These are phyloP conservation scores for Leccinum subgranulosum DNA, from an alignment of 768 basidiomycete genomes.

Conservation along the genomic window DNA sequence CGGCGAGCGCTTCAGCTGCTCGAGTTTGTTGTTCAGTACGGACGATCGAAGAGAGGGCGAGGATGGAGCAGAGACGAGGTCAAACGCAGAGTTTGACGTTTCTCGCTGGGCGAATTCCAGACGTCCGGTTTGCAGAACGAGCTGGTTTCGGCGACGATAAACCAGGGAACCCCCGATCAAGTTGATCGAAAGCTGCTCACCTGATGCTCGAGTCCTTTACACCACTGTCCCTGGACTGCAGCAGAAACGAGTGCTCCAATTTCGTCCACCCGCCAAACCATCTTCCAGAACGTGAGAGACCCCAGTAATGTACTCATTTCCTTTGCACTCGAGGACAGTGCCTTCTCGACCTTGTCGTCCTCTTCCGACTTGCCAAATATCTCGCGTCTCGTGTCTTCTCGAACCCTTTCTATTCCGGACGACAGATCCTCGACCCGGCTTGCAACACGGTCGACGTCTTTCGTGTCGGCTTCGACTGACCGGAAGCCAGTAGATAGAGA, in stretches of 20 bases:
- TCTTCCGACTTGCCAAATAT: conserved; percentile 36
- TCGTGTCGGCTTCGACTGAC: conserved; percentile 29
- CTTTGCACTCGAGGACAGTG: conserved; percentile 27
- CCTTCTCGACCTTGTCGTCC: conserved; percentile 22
- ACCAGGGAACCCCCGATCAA: neutral
- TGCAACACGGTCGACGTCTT: conserved; percentile 36
- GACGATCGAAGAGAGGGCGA: conserved; percentile 41
- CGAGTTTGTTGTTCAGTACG: conserved; percentile 55
- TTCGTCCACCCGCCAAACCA: conserved; percentile 41
- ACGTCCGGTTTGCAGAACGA: conserved; percentile 62
- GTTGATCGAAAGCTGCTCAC: conserved; percentile 26
- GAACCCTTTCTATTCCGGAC: conserved; percentile 38
- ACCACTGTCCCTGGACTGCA: conserved; percentile 36
- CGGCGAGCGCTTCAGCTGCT: conserved; percentile 49
- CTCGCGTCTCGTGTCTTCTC: conserved; percentile 33
- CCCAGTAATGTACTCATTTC: conserved; percentile 31
- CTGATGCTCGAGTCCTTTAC: conserved; percentile 48
- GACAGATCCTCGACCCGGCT: conserved; percentile 36
- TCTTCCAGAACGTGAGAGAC: conserved; percentile 38
- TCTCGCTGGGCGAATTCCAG: conserved; percentile 46
- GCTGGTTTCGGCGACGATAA: conserved; percentile 33
- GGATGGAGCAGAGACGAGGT: conserved; percentile 36
- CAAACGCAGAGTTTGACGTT: conserved; percentile 39
- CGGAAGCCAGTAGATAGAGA: conserved; percentile 38
- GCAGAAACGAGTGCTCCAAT: conserved; percentile 33